These are phyloP conservation scores for Nakaseomyces bracarensis DNA, from an alignment of 1,139 yeast species.

Conservation along the genomic window DNA sequence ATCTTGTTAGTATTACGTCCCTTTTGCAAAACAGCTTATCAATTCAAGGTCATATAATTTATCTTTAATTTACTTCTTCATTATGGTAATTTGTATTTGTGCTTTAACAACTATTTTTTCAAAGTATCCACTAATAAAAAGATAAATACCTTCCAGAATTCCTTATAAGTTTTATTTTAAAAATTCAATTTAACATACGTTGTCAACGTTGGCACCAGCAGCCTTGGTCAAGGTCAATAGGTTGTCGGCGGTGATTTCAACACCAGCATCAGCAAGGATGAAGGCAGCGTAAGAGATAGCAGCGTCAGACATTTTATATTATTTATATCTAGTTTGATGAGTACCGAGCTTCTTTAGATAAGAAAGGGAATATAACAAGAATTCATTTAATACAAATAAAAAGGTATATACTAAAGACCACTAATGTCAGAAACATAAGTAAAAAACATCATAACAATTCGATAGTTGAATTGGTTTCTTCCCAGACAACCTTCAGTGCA, in stretches of 20 bases:
- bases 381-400: neutral
- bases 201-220: slow-evolving; percentile 83
- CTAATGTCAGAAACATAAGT: neutral
- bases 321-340: slow-evolving; percentile 2
- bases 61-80: too few relatives aligned
- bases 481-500: neutral
- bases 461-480: neutral
- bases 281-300: slow-evolving; percentile 70
- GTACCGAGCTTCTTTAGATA: neutral
- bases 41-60: too few relatives aligned
- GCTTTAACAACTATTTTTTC: too few relatives aligned
- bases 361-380: too few relatives aligned
- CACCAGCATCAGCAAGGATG: slow-evolving; percentile 95
- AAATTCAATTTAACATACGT: too few relatives aligned
- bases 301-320: slow-evolving; percentile 45
- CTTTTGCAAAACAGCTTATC: too few relatives aligned
- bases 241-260: slow-evolving; percentile 92
- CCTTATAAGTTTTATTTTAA: too few relatives aligned
- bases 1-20: too few relatives aligned
- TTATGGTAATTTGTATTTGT: too few relatives aligned
- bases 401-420: neutral
- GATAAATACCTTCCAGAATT: too few relatives aligned
- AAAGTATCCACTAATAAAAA: too few relatives aligned
- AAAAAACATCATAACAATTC: neutral
- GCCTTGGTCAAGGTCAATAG: slow-evolving; percentile 76